Evolutionary conservation across 805 yeast species (phyloP), one percentile per base, ranked within the genome.

Genomic region (Millerozyma miso): DNA sequence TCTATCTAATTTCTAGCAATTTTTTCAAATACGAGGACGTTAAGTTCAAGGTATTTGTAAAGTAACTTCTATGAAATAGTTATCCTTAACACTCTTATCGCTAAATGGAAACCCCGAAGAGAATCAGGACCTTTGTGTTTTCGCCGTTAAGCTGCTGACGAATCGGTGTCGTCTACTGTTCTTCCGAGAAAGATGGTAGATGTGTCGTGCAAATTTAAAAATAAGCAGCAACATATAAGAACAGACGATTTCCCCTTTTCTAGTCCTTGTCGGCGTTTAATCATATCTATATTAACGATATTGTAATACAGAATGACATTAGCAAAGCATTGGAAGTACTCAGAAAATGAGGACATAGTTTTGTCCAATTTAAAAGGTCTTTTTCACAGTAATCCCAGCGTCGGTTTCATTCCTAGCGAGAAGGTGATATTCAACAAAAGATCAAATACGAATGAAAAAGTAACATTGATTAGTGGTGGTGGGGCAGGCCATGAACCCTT

Each of bases 401-500:
- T 83, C 38, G 63, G 65, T 20, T 60, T 80, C 33, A 74, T 83
- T 38, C 80, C 79, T 31, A 54, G 72, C 4, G 86, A 83, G 55
- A 70, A 74, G 45, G 83, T 81, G 4, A 73, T 80, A 8, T 77
- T 65, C 59, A 66, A 70, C 45, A 67, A 73, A 15, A 47, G 65
- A 41, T 56, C 68, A n/a, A 55, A 60, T 36, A 53, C 60, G 15
- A 37, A 51, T n/a, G 65, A 71, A 19, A 84, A 86, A 54, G 85
- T 89, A 35, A 77, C 87, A 4, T 56, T 90, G 39, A 67, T 90
- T 19, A 81, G 96, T 29, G 97, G 97, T 46, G 98, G 98, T 43
- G 97, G 97, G 19, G 81, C 90, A 12, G 98, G 98, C 38, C 98
- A 90, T 58, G 98, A 90, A 63, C 97, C 97, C 19, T 73, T 89